A percentile compares a stretch with the other conserved stretches of the same genome.
Evolutionary conservation across 305 asterid genomes (phyloP).

Genomic region (Fraxinus sp.): DNA sequence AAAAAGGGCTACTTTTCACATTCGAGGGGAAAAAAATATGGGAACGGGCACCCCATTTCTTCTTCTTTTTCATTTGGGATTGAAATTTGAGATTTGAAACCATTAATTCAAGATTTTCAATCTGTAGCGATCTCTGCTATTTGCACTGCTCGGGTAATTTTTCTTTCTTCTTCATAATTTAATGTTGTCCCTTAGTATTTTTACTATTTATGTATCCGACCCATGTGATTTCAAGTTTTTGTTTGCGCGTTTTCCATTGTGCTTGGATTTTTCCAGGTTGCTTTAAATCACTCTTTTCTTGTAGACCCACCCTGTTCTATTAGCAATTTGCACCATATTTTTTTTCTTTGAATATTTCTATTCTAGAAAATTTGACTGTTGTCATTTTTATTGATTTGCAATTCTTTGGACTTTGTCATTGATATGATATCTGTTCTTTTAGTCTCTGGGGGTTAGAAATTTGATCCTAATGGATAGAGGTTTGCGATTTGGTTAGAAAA

Average conservation of each 20-base stretch:
- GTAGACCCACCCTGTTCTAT: conserved; percentile 30
- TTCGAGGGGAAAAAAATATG: neutral
- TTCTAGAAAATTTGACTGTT: neutral
- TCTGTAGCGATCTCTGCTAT: conserved; percentile 11
- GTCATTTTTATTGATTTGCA: neutral
- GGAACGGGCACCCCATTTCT: conserved; percentile 15
- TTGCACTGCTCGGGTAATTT: conserved; percentile 27
- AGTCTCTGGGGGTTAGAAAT: neutral
- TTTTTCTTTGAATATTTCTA: neutral
- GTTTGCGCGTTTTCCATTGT: neutral
- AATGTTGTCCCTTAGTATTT: neutral
- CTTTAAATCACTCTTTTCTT: neutral
- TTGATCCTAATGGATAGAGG: neutral
- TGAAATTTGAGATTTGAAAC: conserved; percentile 21
- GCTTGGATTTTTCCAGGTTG: conserved; percentile 4
- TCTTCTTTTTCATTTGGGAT: conserved; percentile 27
- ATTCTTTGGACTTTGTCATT: neutral
- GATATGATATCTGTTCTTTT: neutral
- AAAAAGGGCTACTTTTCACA: neutral
- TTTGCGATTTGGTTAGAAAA: neutral
- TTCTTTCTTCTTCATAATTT: neutral
- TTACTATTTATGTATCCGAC: conserved; percentile 5
- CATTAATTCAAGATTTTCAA: conserved; percentile 21
- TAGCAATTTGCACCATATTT: conserved; percentile 1
- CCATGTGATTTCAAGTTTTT: conserved; percentile 17